These are phyloP conservation scores for Ceratobasidium sp. DNA, from an alignment of 1,284 basidiomycete species.

Conservation along the genomic window DNA sequence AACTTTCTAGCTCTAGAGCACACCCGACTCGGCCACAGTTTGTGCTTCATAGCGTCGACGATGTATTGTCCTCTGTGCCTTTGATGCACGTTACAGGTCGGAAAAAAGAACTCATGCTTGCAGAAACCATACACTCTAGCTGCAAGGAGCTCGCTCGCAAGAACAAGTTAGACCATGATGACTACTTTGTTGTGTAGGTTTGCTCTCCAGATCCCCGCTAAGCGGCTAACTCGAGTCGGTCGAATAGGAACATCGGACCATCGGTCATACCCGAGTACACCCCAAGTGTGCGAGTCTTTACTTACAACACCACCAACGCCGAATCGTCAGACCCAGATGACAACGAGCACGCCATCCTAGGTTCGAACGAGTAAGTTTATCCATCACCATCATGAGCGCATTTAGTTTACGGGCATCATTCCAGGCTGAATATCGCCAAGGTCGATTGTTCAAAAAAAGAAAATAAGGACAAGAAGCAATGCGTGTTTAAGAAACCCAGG, in stretches of 20 bases:
- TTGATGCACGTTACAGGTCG: conserved; percentile 35
- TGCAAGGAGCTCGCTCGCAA: conserved; percentile 53
- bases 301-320: conserved; percentile 74
- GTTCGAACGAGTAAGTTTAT: conserved; percentile 10
- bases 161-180: conserved; percentile 67
- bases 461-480: conserved; percentile 68
- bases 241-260: conserved; percentile 71
- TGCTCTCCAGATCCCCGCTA: not conserved
- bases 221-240: not conserved
- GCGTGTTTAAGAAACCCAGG: conserved; percentile 65
- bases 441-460: conserved; percentile 65
- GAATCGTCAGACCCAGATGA: conserved; percentile 9
- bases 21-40: conserved; percentile 7
- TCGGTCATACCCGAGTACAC: conserved; percentile 90
- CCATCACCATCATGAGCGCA: too few relatives aligned
- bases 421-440: conserved; percentile 56
- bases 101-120: conserved; percentile 42
- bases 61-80: conserved; percentile 5
- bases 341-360: conserved; percentile 9
- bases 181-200: conserved; percentile 69
- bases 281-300: conserved; percentile 84
- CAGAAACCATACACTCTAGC: conserved; percentile 37
- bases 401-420: conserved; percentile 3
- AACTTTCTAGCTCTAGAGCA: not conserved
- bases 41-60: conserved; percentile 27